Evolutionary conservation across 1,284 basidiomycete genomes (phyloP), one percentile per base, ranked within the genome.

Genomic region (Tilletia caries): DNA sequence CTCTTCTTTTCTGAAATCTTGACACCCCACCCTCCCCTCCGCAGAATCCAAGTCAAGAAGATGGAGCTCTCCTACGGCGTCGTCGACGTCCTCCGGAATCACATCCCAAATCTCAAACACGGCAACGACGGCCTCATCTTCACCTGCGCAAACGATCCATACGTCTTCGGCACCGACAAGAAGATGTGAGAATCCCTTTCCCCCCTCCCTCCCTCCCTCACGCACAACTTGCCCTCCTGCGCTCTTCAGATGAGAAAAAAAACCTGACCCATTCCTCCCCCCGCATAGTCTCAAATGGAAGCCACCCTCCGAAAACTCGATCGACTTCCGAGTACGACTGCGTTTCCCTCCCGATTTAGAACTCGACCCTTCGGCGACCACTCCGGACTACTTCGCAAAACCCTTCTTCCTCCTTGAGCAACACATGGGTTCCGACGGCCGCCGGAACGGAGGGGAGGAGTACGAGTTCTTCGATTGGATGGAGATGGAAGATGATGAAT

Each of bases 101-200:
- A 93, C 71, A 91, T 98, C 46, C 93, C 94, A 2, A 87, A 87
- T n/a, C 86, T 98, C 2, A 89, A 93, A 75, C 96, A 99, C 81
- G 93, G 90, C 4, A 95, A 92, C 76, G 96, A 99, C 79, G 96
- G 96, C 0, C 88, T 99, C 70, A 97, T 99, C 77, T 99, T 97
- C 82, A 98, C 96, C 0, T 92, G 92, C 79, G 91, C 91, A 10
- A 91, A 89, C 80, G 89, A 92, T 4, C 89, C 89, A 0, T 98
- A 98, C 78, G 86, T 88, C 2, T 86, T 91, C n/a, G 95, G 92
- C 0, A 98, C 96, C 12, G 95, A 98, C 82, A 84, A 85, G 5
- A 92, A 93, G 74, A 95, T 98, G 94, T 95, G 71, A 76, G 90
- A n/a, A n/a, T 85, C 18, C 13, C 37, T 52, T 64, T 50, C 44